Percentiles rank a stretch among this genome's conserved stretches.
phyloP scores from a whole-genome alignment of 768 basidiomycete species.

The Thelephora aurantiotincta region DNA sequence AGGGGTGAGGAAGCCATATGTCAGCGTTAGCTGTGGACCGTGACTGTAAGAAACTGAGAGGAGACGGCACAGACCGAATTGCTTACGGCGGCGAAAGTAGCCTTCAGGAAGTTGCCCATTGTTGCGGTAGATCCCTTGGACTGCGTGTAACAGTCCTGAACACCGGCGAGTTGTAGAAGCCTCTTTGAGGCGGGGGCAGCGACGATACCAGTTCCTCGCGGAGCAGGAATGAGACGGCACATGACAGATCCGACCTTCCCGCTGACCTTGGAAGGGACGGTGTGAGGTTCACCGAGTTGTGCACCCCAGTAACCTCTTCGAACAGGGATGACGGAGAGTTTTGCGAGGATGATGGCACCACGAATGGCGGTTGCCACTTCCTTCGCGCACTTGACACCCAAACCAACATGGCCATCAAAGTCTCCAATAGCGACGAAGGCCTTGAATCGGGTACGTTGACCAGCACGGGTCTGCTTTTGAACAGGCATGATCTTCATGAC shows the following conservation, averaged over 20 bases:
- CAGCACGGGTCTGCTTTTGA: constrained; percentile 99
- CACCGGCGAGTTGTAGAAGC: constrained; percentile 92
- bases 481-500: constrained; percentile 99
- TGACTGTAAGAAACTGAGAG: neutral
- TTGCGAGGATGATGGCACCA: constrained; percentile 97
- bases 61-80: neutral
- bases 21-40: constrained; percentile 74
- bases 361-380: constrained; percentile 99
- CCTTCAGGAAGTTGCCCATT: constrained; percentile 98
- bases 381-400: constrained; percentile 99
- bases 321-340: constrained; percentile 94
- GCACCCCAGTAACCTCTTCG: constrained; percentile 99
- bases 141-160: constrained; percentile 96
- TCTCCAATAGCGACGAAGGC: constrained; percentile 99
- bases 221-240: constrained; percentile 97
- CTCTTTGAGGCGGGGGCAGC: constrained; percentile 97
- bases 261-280: constrained; percentile 95
- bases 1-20: constrained; percentile 95
- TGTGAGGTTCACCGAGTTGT: constrained; percentile 97
- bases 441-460: constrained; percentile 99
- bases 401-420: constrained; percentile 95
- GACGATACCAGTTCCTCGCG: constrained; percentile 98
- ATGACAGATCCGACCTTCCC: constrained; percentile 99
- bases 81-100: constrained; percentile 83
- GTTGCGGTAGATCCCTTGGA: constrained; percentile 97